Evolutionary conservation across 805 yeast species (phyloP).

Genomic region (Candida silvicultrix): DNA sequence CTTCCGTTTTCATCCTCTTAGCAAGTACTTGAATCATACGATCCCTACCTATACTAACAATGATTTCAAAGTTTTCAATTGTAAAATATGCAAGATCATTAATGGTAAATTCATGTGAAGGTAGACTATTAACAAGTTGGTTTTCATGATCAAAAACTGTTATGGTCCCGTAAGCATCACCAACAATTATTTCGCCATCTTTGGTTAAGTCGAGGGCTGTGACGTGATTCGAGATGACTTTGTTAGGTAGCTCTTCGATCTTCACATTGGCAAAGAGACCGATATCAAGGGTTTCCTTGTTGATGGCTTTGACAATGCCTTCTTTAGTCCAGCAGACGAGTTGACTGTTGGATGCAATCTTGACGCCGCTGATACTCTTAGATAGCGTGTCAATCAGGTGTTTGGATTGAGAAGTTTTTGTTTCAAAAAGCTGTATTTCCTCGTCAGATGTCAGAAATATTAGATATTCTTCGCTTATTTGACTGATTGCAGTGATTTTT

Average conservation of each 20-base stretch:
- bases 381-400: constrained; percentile 31
- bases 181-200: constrained; percentile 28
- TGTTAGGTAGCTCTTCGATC: constrained; percentile 22
- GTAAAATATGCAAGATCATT: constrained; percentile 37
- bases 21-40: constrained; percentile 54
- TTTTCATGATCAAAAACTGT: constrained; percentile 15
- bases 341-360: constrained; percentile 25
- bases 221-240: constrained; percentile 33
- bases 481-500: constrained; percentile 17
- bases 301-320: constrained; percentile 31
- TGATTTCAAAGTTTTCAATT: constrained; percentile 22
- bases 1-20: constrained; percentile 4
- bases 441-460: constrained; percentile 31
- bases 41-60: constrained; percentile 50
- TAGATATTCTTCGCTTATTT: constrained; percentile 20
- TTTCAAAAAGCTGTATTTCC: constrained; percentile 28
- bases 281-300: constrained; percentile 12
- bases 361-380: constrained; percentile 33
- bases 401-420: constrained; percentile 5
- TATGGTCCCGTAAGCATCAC: constrained; percentile 45
- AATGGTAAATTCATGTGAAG: constrained; percentile 47
- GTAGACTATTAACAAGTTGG: constrained; percentile 21
- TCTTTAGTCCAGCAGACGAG: constrained; percentile 35
- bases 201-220: constrained; percentile 32
- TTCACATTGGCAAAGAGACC: constrained; percentile 6